These are phyloP conservation scores for Eucalyptus cladocalyx DNA, from an alignment of 345 rosid genomes.

Conservation along the genomic window DNA sequence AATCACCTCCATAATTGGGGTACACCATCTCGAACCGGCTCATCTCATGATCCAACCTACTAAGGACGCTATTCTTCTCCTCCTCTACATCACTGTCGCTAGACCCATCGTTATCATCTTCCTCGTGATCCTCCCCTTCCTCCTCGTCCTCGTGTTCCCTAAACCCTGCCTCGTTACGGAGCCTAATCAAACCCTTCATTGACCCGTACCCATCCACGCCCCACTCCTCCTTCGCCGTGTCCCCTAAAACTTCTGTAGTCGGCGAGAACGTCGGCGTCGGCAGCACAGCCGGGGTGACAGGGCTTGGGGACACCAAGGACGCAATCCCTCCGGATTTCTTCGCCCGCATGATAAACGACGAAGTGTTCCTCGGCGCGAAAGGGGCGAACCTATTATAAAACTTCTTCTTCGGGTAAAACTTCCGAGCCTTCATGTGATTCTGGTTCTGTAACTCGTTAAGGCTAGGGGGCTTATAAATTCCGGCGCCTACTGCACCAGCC, in stretches of 20 bases:
- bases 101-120: conserved; percentile 51
- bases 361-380: conserved; percentile 87
- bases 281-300: conserved; percentile 81
- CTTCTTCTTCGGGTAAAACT: conserved; percentile 68
- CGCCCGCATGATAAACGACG: conserved; percentile 77
- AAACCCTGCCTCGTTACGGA: conserved; percentile 48
- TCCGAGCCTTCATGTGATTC: conserved; percentile 62
- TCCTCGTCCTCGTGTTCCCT: conserved; percentile 21
- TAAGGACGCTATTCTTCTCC: conserved; percentile 79
- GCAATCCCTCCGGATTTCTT: conserved; percentile 92
- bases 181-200: conserved; percentile 90
- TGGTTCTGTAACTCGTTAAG: conserved; percentile 74
- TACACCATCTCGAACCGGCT: conserved; percentile 98
- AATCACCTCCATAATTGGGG: conserved; percentile 49
- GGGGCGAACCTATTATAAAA: conserved; percentile 63
- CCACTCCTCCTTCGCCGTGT: conserved; percentile 97
- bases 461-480: conserved; percentile 74
- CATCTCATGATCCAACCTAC: conserved; percentile 92
- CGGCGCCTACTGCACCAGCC: conserved; percentile 3
- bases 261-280: conserved; percentile 88
- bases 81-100: conserved; percentile 99
- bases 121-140: conserved; percentile 81
- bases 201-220: conserved; percentile 98
- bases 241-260: conserved; percentile 78
- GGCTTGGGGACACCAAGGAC: conserved; percentile 87